Evolutionary conservation across 306 rosid genomes (phyloP).

Genomic region (Betula pendula): DNA sequence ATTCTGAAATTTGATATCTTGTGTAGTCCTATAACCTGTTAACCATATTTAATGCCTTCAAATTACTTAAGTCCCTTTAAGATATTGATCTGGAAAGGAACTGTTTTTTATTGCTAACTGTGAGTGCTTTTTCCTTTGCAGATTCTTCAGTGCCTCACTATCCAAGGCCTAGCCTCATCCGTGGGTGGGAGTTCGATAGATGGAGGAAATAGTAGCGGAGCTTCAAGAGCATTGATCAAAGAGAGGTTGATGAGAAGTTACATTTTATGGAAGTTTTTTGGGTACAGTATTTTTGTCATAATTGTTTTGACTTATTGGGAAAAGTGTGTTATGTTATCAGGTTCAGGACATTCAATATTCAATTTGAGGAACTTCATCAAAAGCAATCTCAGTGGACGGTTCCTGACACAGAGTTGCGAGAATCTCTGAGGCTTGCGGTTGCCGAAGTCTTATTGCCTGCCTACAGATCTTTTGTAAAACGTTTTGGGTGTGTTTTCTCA

Average conservation of each 20-base stretch:
- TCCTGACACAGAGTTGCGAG: constrained; percentile 89
- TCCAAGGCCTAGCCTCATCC: constrained; percentile 85
- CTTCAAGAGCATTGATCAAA: constrained; percentile 87
- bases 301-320: constrained; percentile 21
- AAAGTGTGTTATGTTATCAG: constrained; percentile 38
- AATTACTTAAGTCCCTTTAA: neutral
- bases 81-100: neutral
- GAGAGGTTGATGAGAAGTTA: constrained; percentile 54
- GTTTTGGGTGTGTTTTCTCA: constrained; percentile 66
- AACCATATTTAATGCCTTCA: neutral
- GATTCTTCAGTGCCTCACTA: constrained; percentile 84
- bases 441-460: constrained; percentile 95
- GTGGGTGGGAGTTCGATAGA: constrained; percentile 66
- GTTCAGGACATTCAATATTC: constrained; percentile 74
- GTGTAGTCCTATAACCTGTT: neutral
- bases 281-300: neutral
- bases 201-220: constrained; percentile 83
- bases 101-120: constrained; percentile 23
- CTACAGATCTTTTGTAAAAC: constrained; percentile 81
- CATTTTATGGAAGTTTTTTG: neutral
- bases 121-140: constrained; percentile 43
- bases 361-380: constrained; percentile 96
- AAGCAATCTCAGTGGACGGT: constrained; percentile 97
- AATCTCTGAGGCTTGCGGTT: constrained; percentile 90
- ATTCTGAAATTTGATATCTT: neutral